Conservation (phyloP, 202 grass and related monocot species). For the Digitaria exilis region DNA sequence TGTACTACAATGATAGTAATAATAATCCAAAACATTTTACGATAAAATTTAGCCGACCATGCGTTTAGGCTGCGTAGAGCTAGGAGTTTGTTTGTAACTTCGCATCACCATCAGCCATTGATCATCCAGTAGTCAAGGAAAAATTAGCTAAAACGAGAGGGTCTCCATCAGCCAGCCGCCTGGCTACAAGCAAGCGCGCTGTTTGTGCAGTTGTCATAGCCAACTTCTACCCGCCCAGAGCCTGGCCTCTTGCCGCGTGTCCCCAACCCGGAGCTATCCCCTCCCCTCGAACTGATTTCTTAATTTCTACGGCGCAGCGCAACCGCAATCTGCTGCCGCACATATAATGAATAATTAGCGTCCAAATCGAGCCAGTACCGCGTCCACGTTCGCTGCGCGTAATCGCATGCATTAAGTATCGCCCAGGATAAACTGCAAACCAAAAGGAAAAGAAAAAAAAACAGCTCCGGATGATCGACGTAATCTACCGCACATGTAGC, state of each 20-base stretch:
- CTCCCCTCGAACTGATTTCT: background rate
- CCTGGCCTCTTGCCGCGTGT: conserved; percentile 35
- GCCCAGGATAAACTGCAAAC: background rate
- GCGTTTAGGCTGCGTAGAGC: background rate
- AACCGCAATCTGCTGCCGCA: background rate
- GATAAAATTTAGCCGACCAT: conserved; percentile 18
- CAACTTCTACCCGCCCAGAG: conserved; percentile 14
- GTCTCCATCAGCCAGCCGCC: conserved; percentile 22
- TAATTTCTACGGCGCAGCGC: background rate
- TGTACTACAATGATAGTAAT: background rate
- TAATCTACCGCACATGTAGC: conserved; percentile 14
- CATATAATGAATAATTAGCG: background rate
- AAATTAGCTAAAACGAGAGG: background rate
- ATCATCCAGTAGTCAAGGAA: conserved; percentile 6
- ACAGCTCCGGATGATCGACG: too few species aligned
- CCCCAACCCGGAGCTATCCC: background rate
- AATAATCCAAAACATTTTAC: background rate
- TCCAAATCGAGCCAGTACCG: conserved; percentile 9
- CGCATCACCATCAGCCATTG: background rate
- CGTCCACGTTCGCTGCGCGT: conserved; percentile 28
- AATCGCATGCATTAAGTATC: conserved; percentile 2
- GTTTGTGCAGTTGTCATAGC: background rate
- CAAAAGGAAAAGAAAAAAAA: background rate
- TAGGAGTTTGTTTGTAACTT: background rate
- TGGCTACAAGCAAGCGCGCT: background rate